Evolutionary conservation across 257 asterid species (phyloP).

Genomic region (Solanum lycopersicoides): DNA sequence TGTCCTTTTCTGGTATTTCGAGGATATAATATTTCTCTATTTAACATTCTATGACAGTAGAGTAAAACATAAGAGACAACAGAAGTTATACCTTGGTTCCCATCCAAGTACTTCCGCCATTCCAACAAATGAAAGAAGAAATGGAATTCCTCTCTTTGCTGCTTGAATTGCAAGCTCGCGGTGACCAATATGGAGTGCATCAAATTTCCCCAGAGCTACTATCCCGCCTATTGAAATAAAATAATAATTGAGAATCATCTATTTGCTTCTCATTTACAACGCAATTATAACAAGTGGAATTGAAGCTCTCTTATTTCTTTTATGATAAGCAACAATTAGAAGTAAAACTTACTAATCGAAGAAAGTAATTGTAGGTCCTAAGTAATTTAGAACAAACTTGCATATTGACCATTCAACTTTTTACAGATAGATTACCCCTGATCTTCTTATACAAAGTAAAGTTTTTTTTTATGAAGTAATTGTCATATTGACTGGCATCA

Average conservation of each 20-base stretch:
- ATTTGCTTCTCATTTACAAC: not conserved
- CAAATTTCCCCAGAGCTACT: conserved; percentile 95
- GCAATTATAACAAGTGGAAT: not conserved
- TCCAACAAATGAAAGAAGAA: conserved; percentile 77
- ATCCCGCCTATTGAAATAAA: conserved; percentile 54
- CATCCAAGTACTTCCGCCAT: conserved; percentile 94
- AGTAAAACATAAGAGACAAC: not conserved
- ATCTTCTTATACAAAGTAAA: not conserved
- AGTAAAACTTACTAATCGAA: not conserved
- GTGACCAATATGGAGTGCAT: conserved; percentile 97
- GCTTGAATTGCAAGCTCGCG: conserved; percentile 98
- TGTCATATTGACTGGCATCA: not conserved
- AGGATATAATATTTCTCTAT: not conserved
- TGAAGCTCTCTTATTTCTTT: not conserved
- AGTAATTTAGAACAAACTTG: not conserved
- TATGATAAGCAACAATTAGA: not conserved
- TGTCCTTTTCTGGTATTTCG: not conserved
- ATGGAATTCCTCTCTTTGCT: conserved; percentile 71
- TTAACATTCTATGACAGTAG: not conserved
- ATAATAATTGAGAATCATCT: not conserved
- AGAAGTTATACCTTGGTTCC: conserved; percentile 69
- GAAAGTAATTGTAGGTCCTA: not conserved
- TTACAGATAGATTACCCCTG: not conserved
- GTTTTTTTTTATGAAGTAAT: not conserved
- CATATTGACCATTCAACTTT: not conserved